phyloP scores from a whole-genome alignment of 2,329 filamentous ascomycete genomes.

The Alternaria novae-zelandiae region DNA sequence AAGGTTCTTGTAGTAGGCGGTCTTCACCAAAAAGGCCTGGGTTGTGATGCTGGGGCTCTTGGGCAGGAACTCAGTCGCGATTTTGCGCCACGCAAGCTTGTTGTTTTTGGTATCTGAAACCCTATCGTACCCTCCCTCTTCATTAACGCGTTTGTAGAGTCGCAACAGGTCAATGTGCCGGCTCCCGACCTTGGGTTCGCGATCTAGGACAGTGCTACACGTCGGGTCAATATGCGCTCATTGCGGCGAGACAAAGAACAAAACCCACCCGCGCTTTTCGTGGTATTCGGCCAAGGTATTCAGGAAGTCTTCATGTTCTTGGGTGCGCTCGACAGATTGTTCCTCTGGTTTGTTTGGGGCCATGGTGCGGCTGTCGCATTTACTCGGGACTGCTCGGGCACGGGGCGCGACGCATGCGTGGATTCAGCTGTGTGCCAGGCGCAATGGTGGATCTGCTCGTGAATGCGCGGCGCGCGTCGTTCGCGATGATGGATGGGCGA shows the following conservation, averaged over 20 bases:
- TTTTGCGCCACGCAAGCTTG: constrained; percentile 83
- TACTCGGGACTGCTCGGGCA: constrained; percentile 21
- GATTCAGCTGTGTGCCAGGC: constrained; percentile 24
- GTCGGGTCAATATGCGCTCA: constrained; percentile 30
- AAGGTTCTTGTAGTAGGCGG: constrained; percentile 87
- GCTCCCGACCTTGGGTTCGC: constrained; percentile 80
- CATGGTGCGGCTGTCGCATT: constrained; percentile 52
- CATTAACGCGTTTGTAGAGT: constrained; percentile 78
- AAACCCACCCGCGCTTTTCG: constrained; percentile 70
- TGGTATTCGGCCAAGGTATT: constrained; percentile 75
- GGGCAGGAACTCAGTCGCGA: constrained; percentile 78
- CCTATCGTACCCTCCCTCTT: constrained; percentile 84
- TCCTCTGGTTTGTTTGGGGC: constrained; percentile 53
- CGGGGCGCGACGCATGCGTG: constrained; percentile 30
- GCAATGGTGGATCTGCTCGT: constrained; percentile 31
- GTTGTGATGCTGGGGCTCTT: constrained; percentile 75
- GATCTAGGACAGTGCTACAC: constrained; percentile 72
- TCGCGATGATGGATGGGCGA: constrained; percentile 40
- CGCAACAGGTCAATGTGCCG: constrained; percentile 78
- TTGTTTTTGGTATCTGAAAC: constrained; percentile 70
- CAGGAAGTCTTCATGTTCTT: constrained; percentile 82
- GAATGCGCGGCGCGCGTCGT: constrained; percentile 39
- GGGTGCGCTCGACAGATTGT: constrained; percentile 55
- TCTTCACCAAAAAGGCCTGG: constrained; percentile 86
- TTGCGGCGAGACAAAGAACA: constrained; percentile 21